A percentile compares a stretch with the other conserved stretches of the same genome.
These are phyloP conservation scores for Diaporthe sp. DNA, from an alignment of 2,329 filamentous ascomycete genomes.

Conservation along the genomic window DNA sequence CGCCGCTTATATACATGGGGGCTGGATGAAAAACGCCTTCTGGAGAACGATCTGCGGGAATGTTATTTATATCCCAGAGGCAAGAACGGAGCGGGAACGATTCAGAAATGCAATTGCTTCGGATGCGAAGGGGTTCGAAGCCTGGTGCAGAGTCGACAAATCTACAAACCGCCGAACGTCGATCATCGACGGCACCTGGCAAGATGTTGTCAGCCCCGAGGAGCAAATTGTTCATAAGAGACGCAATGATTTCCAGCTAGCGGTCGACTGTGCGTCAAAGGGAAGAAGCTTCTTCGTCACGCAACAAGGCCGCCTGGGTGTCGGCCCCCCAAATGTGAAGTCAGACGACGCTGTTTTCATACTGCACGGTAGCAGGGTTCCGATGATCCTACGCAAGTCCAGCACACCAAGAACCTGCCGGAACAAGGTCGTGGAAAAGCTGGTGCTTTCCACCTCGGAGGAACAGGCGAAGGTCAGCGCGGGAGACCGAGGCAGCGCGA, in stretches of 20 bases:
- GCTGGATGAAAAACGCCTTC: background rate
- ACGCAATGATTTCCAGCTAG: background rate
- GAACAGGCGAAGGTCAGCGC: background rate
- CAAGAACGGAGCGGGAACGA: background rate
- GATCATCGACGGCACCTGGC: slow-evolving; percentile 4
- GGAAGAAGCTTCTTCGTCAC: slow-evolving; percentile 5
- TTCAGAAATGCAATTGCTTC: background rate
- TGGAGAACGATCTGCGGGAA: slow-evolving; percentile 7
- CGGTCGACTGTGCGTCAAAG: background rate
- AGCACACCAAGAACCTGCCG: background rate
- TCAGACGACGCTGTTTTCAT: background rate
- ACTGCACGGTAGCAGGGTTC: background rate
- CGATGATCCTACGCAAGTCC: background rate
- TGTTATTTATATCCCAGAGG: background rate
- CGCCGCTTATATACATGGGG: background rate
- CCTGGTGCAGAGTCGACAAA: background rate
- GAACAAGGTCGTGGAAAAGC: background rate
- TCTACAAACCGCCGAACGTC: background rate
- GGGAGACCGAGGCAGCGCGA: background rate
- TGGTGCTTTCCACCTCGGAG: background rate
- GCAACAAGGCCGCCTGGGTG: background rate
- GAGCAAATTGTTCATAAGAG: background rate
- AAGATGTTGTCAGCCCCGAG: background rate
- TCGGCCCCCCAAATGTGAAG: background rate
- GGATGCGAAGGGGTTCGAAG: background rate